A percentile compares a stretch with the other conserved stretches of the same genome.
These are phyloP conservation scores for Hanseniaspora valbyensis DNA, from an alignment of 805 yeast genomes.

Conservation along the genomic window DNA sequence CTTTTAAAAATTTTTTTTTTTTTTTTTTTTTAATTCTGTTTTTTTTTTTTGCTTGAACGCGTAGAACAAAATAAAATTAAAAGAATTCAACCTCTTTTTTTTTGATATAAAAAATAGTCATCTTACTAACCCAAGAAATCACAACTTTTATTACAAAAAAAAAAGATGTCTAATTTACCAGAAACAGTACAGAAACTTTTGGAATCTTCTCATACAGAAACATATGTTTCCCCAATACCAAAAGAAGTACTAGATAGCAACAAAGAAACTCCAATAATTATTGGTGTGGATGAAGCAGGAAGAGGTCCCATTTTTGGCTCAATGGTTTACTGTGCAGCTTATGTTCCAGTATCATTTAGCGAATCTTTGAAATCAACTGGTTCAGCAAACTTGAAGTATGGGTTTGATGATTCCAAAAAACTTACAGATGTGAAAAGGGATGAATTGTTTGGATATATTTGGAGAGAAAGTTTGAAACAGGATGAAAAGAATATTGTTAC, in stretches of 20 bases:
- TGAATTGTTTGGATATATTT: slow-evolving; percentile 48
- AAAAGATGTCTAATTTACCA: slow-evolving; percentile 19
- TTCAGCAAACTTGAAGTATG: slow-evolving; percentile 48
- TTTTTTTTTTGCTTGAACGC: too few species aligned
- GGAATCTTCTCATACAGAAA: slow-evolving; percentile 31
- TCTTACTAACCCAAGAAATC: too few species aligned
- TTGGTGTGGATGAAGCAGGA: slow-evolving; percentile 98
- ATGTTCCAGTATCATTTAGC: slow-evolving; percentile 33
- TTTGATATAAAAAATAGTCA: too few species aligned
- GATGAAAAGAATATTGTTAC: slow-evolving; percentile 17
- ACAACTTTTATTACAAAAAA: too few species aligned
- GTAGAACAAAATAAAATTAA: too few species aligned
- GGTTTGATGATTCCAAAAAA: slow-evolving; percentile 89
- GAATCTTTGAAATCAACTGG: slow-evolving; percentile 28
- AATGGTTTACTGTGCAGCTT: slow-evolving; percentile 90
- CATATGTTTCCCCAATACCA: slow-evolving; percentile 46
- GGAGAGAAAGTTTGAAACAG: slow-evolving; percentile 32
- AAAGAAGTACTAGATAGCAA: slow-evolving; percentile 23
- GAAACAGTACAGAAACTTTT: slow-evolving; percentile 25
- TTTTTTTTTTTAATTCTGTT: too few species aligned
- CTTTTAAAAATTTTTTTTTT: too few species aligned
- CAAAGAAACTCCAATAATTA: slow-evolving; percentile 34
- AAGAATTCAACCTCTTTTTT: too few species aligned
- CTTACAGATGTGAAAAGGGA: slow-evolving; percentile 63
- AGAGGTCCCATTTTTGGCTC: slow-evolving; percentile 97